Evolutionary conservation across 371 early-diverging fungal genomes (phyloP), one percentile per base, ranked within the genome.

Genomic region (Zancudomyces culisetae): DNA sequence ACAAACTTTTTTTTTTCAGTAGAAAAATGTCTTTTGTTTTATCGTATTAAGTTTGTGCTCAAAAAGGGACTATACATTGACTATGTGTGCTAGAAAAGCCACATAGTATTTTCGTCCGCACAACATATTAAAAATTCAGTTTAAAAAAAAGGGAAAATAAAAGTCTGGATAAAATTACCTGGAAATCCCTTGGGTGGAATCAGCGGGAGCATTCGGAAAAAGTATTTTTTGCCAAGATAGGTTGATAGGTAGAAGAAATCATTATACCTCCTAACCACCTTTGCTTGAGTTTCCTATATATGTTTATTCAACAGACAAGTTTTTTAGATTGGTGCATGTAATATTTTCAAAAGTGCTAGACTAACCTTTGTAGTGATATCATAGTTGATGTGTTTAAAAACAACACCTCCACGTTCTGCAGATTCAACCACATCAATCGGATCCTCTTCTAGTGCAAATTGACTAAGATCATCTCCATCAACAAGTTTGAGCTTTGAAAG

Each of bases 171-270:
- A 42, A 51, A 28, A 57, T 59, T 66, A 67, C 68, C 68, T 62
- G 68, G 60, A 45, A 81, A 60, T 43, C 77, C 70, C 55, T 82
- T 81, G 0, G 81, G 80, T 45, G 81, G 81, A 21, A 82, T 60
- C 48, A 71, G 71, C 3, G 81, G 78, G 13, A 80, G 68, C 42
- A 78, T 74, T 13, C 90, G 69, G 53, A 69, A 85, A 1, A 84
- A 86, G 51, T 87, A 90, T 49, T 80, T 62, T 51, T 76, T 81
- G 23, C 69, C 49, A 6, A 90, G 60, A 18, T 78, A 67, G 43
- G 83, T 83, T 54, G 76, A 70, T 41, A 90, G 60, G 87, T 87
- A 86, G 66, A 75, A 77, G 60, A 89, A 88, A 61, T 90, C 90
- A 55, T 81, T 85, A 59, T 84, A 90, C 51, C 90, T 72, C 15